phyloP scores from a whole-genome alignment of 257 asterid genomes.

The Penstemon eatonii region DNA sequence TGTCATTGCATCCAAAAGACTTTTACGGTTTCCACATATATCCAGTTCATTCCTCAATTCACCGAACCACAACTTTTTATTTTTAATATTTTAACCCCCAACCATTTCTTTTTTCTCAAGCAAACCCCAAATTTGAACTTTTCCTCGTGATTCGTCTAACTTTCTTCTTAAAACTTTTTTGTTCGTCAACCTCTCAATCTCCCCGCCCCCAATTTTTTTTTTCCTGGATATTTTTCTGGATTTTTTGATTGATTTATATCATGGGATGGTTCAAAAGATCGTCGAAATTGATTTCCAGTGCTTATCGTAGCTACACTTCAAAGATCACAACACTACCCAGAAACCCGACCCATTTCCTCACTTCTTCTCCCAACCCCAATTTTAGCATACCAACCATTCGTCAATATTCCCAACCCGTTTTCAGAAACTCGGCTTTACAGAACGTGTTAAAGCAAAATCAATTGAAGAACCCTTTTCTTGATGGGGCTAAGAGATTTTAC shows the following conservation, averaged over 20 bases:
- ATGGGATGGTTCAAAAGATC: conserved; percentile 77
- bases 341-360: conserved; percentile 4
- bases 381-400: conserved; percentile 23
- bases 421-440: conserved; percentile 42
- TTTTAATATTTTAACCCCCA: neutral
- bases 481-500: conserved; percentile 71
- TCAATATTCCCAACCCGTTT: conserved; percentile 35
- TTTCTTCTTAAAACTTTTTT: too few relatives aligned
- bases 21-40: neutral
- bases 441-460: conserved; percentile 33
- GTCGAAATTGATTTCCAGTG: conserved; percentile 39
- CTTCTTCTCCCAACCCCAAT: conserved; percentile 18
- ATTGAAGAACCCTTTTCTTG: conserved; percentile 41
- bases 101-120: neutral
- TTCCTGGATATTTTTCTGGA: neutral
- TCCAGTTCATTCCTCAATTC: neutral
- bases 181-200: too few relatives aligned
- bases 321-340: conserved; percentile 12
- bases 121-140: too few relatives aligned
- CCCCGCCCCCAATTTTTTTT: too few relatives aligned
- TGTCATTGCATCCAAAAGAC: neutral
- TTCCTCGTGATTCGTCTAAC: too few relatives aligned
- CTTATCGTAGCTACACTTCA: conserved; percentile 31
- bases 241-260: conserved; percentile 20
- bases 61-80: neutral